A percentile compares a stretch with the other conserved stretches of the same genome.
phyloP scores from a whole-genome alignment of 306 rosid genomes.

The Cucurbita pepo region DNA sequence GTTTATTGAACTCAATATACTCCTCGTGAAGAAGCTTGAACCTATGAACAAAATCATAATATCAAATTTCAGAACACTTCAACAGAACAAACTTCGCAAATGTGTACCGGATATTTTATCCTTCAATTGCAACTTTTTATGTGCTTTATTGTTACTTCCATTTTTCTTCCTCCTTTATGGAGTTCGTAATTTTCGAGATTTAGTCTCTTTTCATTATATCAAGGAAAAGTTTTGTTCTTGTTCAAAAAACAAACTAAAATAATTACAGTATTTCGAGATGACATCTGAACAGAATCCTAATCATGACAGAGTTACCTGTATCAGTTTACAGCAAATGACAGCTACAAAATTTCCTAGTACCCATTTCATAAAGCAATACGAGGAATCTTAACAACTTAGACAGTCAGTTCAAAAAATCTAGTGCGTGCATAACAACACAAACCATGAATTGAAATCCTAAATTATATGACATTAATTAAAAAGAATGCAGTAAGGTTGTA shows the following conservation, averaged over 20 bases:
- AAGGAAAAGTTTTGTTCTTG: no score
- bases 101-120: no score
- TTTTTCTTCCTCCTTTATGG: no score
- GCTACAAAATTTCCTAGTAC: background rate
- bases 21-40: constrained; percentile 74
- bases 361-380: background rate
- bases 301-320: background rate
- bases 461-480: background rate
- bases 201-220: no score
- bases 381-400: background rate
- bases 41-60: constrained; percentile 20
- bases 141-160: no score
- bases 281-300: background rate
- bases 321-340: background rate
- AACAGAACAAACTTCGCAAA: background rate
- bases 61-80: background rate
- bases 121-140: no score
- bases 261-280: background rate
- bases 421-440: background rate
- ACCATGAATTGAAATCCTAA: background rate
- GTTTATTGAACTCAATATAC: constrained; percentile 60
- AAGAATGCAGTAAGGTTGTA: background rate
- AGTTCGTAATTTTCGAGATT: no score
- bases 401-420: background rate
- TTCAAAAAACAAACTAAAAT: no score